Conservation (phyloP, 1,284 basidiomycete genomes). For the Entoloma clypeatum region DNA sequence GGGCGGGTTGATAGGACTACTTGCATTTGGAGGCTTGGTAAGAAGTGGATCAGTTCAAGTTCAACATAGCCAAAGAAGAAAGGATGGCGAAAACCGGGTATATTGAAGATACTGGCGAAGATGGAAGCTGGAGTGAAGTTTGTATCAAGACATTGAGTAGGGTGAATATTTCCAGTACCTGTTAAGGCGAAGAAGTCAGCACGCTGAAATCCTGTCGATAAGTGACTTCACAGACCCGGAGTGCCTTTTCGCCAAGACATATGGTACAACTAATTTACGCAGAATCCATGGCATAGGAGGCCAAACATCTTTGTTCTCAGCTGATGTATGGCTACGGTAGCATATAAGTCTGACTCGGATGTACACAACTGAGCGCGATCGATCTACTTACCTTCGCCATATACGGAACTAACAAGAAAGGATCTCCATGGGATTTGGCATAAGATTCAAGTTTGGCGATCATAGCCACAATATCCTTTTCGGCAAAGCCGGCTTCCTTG, state of each 20-base stretch:
- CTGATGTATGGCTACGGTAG: constrained; percentile 31
- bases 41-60: too few relatives aligned
- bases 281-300: constrained; percentile 37
- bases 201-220: background rate
- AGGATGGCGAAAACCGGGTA: background rate
- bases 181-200: background rate
- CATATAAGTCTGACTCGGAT: background rate
- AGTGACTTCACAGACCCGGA: constrained; percentile 27
- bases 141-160: constrained; percentile 26
- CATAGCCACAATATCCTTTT: constrained; percentile 27
- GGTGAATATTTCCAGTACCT: constrained; percentile 40
- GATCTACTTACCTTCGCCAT: constrained; percentile 31
- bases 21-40: too few relatives aligned
- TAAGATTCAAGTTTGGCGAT: constrained; percentile 26
- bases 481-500: constrained; percentile 25
- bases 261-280: constrained; percentile 32
- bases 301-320: constrained; percentile 32
- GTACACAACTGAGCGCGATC: background rate
- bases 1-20: too few relatives aligned
- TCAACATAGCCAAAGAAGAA: background rate
- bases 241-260: constrained; percentile 29
- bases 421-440: constrained; percentile 29
- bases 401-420: constrained; percentile 32
- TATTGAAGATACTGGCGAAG: background rate
- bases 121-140: background rate